Evolutionary conservation across 1,284 basidiomycete genomes (phyloP).

Genomic region (Rhodotorula sp.): DNA sequence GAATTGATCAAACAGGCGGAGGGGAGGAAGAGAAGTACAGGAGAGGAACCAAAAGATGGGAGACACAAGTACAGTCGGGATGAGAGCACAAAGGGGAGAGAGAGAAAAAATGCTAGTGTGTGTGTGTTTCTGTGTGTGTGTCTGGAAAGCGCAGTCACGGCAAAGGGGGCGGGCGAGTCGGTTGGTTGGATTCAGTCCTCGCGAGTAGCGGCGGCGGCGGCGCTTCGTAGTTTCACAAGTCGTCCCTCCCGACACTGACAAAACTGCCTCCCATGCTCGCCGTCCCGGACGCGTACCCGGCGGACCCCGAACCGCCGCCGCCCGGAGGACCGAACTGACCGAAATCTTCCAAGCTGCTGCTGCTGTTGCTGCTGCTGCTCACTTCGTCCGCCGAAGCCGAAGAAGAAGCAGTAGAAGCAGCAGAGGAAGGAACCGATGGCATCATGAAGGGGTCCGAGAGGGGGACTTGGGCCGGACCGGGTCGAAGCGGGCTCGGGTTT

Average conservation of each 20-base stretch:
- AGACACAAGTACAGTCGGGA: too few species aligned
- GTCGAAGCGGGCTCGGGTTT: background rate
- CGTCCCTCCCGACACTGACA: slow-evolving; percentile 4
- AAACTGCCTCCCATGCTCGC: slow-evolving; percentile 17
- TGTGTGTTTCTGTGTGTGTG: too few species aligned
- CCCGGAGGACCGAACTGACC: slow-evolving; percentile 14
- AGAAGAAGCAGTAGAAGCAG: background rate
- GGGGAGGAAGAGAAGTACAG: too few species aligned
- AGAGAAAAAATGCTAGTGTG: background rate
- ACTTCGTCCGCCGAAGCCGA: background rate
- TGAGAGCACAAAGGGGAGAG: too few species aligned
- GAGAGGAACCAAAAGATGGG: too few species aligned
- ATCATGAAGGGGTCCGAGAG: background rate
- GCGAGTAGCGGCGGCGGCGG: too few species aligned
- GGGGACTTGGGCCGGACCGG: background rate
- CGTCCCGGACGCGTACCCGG: background rate
- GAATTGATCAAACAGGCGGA: too few species aligned
- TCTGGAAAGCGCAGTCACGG: too few species aligned
- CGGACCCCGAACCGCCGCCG: background rate
- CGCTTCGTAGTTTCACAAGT: background rate
- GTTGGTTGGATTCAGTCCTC: too few species aligned
- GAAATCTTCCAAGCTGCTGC: slow-evolving; percentile 21
- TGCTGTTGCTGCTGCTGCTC: slow-evolving; percentile 7
- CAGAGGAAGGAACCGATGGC: background rate
- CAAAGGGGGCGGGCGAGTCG: too few species aligned